These are phyloP conservation scores for Eucalyptus shirleyi DNA, from an alignment of 345 rosid species.

Conservation along the genomic window DNA sequence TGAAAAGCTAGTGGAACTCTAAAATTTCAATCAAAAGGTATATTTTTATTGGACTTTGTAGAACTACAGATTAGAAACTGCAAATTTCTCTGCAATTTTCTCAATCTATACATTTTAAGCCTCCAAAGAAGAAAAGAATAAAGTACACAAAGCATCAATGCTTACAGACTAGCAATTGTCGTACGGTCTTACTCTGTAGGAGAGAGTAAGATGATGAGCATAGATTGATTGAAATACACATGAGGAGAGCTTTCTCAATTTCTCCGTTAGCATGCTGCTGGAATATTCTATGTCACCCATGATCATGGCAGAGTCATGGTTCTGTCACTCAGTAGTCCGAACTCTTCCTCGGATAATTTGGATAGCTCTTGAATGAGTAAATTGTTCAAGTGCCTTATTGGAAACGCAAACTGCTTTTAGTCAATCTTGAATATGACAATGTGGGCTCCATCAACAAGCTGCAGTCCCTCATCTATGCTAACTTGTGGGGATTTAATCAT, in stretches of 20 bases:
- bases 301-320: slow-evolving; percentile 18
- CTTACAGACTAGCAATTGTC: background rate
- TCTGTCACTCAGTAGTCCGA: background rate
- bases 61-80: background rate
- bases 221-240: background rate
- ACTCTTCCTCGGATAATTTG: background rate
- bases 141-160: background rate
- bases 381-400: background rate
- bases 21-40: background rate
- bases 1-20: background rate
- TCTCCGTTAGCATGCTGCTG: background rate
- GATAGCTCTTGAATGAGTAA: background rate
- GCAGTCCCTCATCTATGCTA: background rate
- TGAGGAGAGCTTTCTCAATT: background rate
- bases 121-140: background rate
- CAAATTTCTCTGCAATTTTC: background rate
- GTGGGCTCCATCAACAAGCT: background rate
- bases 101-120: background rate
- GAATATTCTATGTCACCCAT: slow-evolving; percentile 1
- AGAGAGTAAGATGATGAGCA: background rate
- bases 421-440: slow-evolving; percentile 4
- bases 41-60: background rate
- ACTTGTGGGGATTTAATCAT: background rate
- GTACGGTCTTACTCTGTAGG: background rate
- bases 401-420: background rate